phyloP scores from a whole-genome alignment of 345 rosid species.

The Nephelium lappaceum region DNA sequence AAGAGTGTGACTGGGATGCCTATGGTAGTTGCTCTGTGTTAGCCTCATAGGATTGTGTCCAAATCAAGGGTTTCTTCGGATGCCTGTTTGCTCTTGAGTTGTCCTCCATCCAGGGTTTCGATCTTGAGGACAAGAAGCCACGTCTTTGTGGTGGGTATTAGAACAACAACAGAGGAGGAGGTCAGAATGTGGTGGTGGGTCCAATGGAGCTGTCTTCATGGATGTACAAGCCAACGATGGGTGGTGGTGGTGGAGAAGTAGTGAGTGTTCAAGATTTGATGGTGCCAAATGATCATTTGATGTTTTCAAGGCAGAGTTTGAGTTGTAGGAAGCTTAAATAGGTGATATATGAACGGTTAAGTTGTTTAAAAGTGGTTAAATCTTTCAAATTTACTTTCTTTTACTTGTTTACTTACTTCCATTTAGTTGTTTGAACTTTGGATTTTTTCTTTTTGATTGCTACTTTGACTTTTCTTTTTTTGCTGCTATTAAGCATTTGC shows the following conservation, averaged over 20 bases:
- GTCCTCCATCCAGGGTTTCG: constrained; percentile 61
- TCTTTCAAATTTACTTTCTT: no score
- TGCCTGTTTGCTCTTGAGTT: constrained; percentile 66
- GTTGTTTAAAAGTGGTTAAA: constrained; percentile 43
- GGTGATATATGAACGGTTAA: constrained; percentile 59
- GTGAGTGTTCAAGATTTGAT: constrained; percentile 45
- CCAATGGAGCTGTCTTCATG: constrained; percentile 48
- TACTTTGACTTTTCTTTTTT: no score
- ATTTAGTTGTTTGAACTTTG: no score
- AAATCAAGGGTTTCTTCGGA: constrained; percentile 66
- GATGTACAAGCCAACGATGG: constrained; percentile 30
- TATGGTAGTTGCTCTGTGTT: constrained; percentile 71
- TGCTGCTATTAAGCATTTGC: no score
- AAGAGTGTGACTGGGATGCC: constrained; percentile 65
- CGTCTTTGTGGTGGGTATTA: neutral
- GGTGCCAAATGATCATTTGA: constrained; percentile 52
- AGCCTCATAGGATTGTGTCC: constrained; percentile 59
- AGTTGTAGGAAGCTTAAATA: constrained; percentile 57
- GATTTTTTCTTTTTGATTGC: no score
- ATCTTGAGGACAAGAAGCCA: constrained; percentile 40
- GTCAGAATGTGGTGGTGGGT: constrained; percentile 33
- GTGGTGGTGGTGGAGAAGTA: no score
- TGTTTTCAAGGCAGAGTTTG: constrained; percentile 29
- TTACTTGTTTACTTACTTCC: no score
- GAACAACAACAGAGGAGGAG: neutral